Evolutionary conservation across 176 grass and related monocot species (phyloP).

Genomic region (Aechmea fasciata): DNA sequence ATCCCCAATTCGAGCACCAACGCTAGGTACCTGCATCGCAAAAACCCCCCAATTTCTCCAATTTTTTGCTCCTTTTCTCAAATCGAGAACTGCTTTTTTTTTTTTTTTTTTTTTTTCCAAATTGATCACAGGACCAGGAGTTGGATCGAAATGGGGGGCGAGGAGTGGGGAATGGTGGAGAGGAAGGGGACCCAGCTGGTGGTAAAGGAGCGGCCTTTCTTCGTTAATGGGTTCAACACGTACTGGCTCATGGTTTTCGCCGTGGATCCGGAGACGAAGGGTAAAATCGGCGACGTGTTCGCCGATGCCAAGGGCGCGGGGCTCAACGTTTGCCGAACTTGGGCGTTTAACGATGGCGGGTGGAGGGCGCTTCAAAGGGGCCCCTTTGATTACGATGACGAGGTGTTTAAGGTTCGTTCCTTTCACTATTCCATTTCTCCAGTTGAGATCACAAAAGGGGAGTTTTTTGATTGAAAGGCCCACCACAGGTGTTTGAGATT

Average conservation of each 20-base stretch:
- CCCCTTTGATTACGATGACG: slow-evolving; percentile 46
- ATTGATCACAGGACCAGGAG: slow-evolving; percentile 14
- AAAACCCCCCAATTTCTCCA: slow-evolving; percentile 1
- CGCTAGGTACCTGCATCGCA: slow-evolving; percentile 4
- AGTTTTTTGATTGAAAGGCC: not conserved
- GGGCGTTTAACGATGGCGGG: slow-evolving; percentile 73
- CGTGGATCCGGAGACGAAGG: slow-evolving; percentile 32
- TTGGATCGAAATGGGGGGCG: slow-evolving; percentile 6
- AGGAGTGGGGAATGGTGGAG: slow-evolving; percentile 42
- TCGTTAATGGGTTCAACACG: slow-evolving; percentile 70
- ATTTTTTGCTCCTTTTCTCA: not conserved
- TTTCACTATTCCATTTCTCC: not conserved
- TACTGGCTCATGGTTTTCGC: slow-evolving; percentile 88
- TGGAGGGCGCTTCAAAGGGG: slow-evolving; percentile 56
- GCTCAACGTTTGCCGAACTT: slow-evolving; percentile 74
- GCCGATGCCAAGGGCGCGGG: slow-evolving; percentile 32
- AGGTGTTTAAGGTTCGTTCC: slow-evolving; percentile 44
- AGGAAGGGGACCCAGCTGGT: slow-evolving; percentile 35
- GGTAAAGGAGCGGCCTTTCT: slow-evolving; percentile 39
- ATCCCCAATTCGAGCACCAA: not conserved
- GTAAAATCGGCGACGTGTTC: slow-evolving; percentile 34
- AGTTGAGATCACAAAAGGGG: too few relatives aligned
- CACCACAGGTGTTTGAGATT: not conserved
- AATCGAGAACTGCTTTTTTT: not conserved
- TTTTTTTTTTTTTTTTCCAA: too few relatives aligned